phyloP scores from a whole-genome alignment of 176 grass and related monocot genomes.

The Poa pratensis region DNA sequence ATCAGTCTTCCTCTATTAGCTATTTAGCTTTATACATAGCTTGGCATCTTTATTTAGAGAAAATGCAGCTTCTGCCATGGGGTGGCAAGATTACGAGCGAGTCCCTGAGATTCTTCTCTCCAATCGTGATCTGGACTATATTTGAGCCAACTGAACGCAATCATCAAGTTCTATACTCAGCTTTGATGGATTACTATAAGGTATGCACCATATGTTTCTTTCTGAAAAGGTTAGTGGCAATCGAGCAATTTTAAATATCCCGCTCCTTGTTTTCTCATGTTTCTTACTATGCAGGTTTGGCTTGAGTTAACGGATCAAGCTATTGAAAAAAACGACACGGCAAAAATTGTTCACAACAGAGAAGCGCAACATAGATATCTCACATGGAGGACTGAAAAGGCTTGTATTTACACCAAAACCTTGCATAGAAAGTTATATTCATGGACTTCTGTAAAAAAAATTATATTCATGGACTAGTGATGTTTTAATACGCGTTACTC shows the following conservation, averaged over 20 bases:
- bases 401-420: conserved; percentile 8
- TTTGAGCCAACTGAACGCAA: conserved; percentile 65
- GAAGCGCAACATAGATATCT: conserved; percentile 91
- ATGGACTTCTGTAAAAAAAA: neutral
- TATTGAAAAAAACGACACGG: conserved; percentile 42
- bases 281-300: conserved; percentile 65
- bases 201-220: conserved; percentile 2
- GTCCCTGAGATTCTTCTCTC: conserved; percentile 92
- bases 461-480: conserved; percentile 2
- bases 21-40: conserved; percentile 49
- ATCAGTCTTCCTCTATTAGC: too few relatives aligned
- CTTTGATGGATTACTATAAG: conserved; percentile 88
- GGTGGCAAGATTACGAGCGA: conserved; percentile 95
- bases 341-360: conserved; percentile 44
- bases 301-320: conserved; percentile 69
- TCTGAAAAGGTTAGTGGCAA: neutral
- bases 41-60: conserved; percentile 63
- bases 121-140: conserved; percentile 82
- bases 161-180: conserved; percentile 59
- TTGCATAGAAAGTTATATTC: neutral
- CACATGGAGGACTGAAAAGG: conserved; percentile 92
- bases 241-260: neutral
- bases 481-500: neutral
- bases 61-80: conserved; percentile 95
- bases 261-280: neutral